Conservation (phyloP, 345 rosid genomes). For the Ceriops tagal region DNA sequence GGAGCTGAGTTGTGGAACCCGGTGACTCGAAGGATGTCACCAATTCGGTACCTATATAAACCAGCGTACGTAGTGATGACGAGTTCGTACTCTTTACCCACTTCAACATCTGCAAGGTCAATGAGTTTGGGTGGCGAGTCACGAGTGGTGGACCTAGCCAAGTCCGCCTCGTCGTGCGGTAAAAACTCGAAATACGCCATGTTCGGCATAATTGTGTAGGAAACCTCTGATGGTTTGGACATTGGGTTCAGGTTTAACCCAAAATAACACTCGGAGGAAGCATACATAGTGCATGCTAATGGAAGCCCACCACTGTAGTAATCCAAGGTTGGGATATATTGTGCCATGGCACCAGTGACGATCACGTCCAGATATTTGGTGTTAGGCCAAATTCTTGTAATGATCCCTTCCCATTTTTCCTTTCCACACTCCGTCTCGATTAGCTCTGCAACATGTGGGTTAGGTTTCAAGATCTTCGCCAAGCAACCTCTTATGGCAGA, state of each 20-base stretch:
- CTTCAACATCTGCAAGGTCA: constrained; percentile 37
- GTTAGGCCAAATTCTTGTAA: constrained; percentile 40
- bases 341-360: constrained; percentile 46
- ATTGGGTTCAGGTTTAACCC: constrained; percentile 39
- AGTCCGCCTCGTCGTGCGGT: constrained; percentile 19
- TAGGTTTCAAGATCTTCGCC: constrained; percentile 25
- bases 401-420: constrained; percentile 37
- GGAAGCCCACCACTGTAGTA: constrained; percentile 37
- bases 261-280: constrained; percentile 43
- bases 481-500: constrained; percentile 20
- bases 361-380: constrained; percentile 42
- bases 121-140: constrained; percentile 30
- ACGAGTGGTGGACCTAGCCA: constrained; percentile 3
- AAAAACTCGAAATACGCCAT: constrained; percentile 45
- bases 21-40: constrained; percentile 37
- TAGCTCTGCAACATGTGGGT: constrained; percentile 27
- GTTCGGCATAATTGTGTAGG: constrained; percentile 46
- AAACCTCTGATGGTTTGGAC: constrained; percentile 40
- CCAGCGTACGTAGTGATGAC: constrained; percentile 44
- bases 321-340: constrained; percentile 40
- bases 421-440: constrained; percentile 24
- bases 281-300: constrained; percentile 42
- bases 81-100: constrained; percentile 41
- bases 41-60: constrained; percentile 37
- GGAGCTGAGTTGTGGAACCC: constrained; percentile 45